A percentile compares a stretch with the other conserved stretches of the same genome.
These are phyloP conservation scores for Botrytis sinoallii DNA, from an alignment of 2,329 filamentous ascomycete species.

Conservation along the genomic window DNA sequence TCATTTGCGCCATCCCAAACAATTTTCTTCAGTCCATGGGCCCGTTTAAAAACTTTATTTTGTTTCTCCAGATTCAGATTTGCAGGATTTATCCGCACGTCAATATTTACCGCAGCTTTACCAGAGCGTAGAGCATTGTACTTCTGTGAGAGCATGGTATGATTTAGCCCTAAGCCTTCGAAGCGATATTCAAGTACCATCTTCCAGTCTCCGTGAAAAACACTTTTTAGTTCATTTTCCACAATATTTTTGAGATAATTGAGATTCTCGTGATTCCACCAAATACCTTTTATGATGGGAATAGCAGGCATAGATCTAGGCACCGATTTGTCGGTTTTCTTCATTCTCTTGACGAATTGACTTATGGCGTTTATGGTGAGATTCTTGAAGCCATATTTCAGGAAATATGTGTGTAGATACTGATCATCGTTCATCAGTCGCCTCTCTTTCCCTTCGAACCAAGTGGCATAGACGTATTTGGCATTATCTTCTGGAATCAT, in stretches of 20 bases:
- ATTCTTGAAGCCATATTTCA: neutral
- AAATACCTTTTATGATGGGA: neutral
- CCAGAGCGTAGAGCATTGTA: neutral
- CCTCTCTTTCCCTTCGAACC: too few species aligned
- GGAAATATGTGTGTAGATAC: neutral
- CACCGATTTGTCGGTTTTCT: rapidly evolving
- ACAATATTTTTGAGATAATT: neutral
- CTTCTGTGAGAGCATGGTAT: neutral
- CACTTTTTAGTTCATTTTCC: neutral
- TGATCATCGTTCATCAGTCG: neutral
- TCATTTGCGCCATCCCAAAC: neutral
- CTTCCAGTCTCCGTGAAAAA: neutral
- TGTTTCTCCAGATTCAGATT: neutral
- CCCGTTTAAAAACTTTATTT: neutral
- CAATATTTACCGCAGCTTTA: neutral
- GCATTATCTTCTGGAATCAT: too few species aligned
- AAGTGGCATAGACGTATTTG: too few species aligned
- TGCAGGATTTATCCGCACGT: neutral
- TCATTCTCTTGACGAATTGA: neutral
- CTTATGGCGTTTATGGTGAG: neutral
- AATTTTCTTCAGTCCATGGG: neutral
- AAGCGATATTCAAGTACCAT: neutral
- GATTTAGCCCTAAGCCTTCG: neutral
- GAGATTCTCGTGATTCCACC: neutral
- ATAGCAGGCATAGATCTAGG: neutral